phyloP scores from a whole-genome alignment of 345 rosid genomes.

The Sapria himalayana region DNA sequence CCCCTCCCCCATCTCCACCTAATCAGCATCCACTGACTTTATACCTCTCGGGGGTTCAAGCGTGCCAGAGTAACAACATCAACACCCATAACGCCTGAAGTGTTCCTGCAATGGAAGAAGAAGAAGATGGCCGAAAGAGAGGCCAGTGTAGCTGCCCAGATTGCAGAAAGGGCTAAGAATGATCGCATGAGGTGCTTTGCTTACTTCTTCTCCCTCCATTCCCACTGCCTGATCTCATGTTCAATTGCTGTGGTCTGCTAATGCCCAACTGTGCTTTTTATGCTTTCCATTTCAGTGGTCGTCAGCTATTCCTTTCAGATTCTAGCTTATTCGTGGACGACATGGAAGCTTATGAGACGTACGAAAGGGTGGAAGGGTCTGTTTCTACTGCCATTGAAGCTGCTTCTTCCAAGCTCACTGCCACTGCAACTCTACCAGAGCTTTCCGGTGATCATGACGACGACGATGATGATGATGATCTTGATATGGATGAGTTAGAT shows the following conservation, averaged over 20 bases:
- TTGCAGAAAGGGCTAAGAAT: slow-evolving; percentile 90
- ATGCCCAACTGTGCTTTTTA: slow-evolving; percentile 6
- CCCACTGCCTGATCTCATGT: not conserved
- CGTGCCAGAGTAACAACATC: slow-evolving; percentile 43
- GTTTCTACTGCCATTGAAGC: slow-evolving; percentile 23
- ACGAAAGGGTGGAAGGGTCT: slow-evolving; percentile 55
- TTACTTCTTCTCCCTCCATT: not conserved
- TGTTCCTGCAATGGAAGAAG: slow-evolving; percentile 83
- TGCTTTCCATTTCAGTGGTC: slow-evolving; percentile 43
- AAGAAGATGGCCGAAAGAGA: slow-evolving; percentile 67
- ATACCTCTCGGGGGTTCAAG: too few relatives aligned
- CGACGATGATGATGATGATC: too few relatives aligned
- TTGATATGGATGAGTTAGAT: slow-evolving; percentile 60
- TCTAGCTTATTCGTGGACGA: slow-evolving; percentile 93
- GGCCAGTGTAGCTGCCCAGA: slow-evolving; percentile 58
- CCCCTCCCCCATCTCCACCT: too few relatives aligned
- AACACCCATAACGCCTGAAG: slow-evolving; percentile 74
- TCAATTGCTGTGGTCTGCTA: slow-evolving; percentile 2
- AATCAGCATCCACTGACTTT: too few relatives aligned
- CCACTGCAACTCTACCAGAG: too few relatives aligned
- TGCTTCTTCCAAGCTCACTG: too few relatives aligned
- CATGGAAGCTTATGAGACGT: slow-evolving; percentile 72
- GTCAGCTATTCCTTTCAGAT: slow-evolving; percentile 78
- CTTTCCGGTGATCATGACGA: too few relatives aligned
- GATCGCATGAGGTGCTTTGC: slow-evolving; percentile 77